Evolutionary conservation across 1,139 yeast species (phyloP).

Genomic region (Yamadazyma pseudoaaseri): DNA sequence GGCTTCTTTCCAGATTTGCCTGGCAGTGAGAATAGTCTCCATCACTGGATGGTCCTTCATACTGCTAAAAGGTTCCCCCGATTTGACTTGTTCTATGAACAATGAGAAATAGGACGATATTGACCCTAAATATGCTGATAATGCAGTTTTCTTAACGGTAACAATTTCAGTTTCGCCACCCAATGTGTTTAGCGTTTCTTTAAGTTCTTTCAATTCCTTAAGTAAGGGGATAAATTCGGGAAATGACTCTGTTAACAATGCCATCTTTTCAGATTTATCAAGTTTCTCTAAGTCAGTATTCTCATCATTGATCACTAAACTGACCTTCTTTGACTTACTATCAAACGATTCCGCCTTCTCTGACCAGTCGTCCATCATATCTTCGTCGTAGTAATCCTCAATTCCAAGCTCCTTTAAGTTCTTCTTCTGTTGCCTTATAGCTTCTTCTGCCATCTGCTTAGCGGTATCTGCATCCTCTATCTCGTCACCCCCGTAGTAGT

Average conservation of each 20-base stretch:
- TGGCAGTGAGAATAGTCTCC: conserved; percentile 76
- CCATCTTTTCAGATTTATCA: conserved; percentile 42
- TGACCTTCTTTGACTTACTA: conserved; percentile 21
- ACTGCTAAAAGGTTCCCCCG: conserved; percentile 53
- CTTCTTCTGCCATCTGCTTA: conserved; percentile 82
- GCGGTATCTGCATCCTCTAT: conserved; percentile 73
- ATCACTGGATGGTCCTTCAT: conserved; percentile 88
- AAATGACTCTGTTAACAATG: conserved; percentile 54
- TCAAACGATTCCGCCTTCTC: conserved; percentile 36
- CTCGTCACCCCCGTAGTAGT: conserved; percentile 84
- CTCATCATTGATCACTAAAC: conserved; percentile 25
- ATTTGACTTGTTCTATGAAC: conserved; percentile 53
- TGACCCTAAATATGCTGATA: conserved; percentile 74
- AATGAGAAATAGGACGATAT: conserved; percentile 75
- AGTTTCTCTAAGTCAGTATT: conserved; percentile 34
- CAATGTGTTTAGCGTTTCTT: conserved; percentile 15
- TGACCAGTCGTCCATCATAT: conserved; percentile 71
- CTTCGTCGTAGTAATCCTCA: conserved; percentile 85
- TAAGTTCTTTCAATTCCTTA: conserved; percentile 55
- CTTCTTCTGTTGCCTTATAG: conserved; percentile 80
- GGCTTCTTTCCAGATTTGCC: conserved; percentile 91
- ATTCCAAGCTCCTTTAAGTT: conserved; percentile 77
- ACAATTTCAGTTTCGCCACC: conserved; percentile 36
- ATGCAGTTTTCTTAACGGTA: conserved; percentile 60
- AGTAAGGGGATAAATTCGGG: conserved; percentile 86